These are phyloP conservation scores for Verticillium tricorpus DNA, from an alignment of 2,329 filamentous ascomycete genomes.

Conservation along the genomic window DNA sequence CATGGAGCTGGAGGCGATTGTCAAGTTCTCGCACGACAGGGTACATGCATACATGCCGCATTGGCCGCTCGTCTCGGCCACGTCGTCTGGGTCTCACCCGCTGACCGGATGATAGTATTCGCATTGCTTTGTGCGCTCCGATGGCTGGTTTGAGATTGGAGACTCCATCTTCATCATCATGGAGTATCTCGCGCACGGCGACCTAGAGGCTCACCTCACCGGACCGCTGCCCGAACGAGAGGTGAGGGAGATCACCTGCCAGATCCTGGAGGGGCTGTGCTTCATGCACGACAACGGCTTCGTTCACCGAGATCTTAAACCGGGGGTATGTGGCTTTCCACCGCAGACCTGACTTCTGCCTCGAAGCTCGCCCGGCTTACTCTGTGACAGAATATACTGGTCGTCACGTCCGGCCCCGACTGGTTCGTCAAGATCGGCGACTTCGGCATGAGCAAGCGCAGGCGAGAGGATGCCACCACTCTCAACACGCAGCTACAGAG, in stretches of 20 bases:
- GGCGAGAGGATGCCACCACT: too few species aligned
- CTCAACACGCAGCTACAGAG: too few species aligned
- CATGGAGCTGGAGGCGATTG: too few species aligned
- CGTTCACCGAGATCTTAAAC: constrained; percentile 15
- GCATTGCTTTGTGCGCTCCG: constrained; percentile 14
- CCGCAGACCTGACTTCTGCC: neutral
- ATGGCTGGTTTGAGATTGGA: constrained; percentile 17
- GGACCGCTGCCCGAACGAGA: constrained; percentile 1
- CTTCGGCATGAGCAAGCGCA: constrained; percentile 18
- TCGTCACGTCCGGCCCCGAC: constrained; percentile 9
- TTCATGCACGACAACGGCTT: constrained; percentile 16
- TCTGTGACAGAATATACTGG: constrained; percentile 11
- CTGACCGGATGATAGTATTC: neutral
- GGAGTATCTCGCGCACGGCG: constrained; percentile 17
- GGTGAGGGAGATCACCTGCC: constrained; percentile 6
- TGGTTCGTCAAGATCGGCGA: constrained; percentile 17
- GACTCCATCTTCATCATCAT: constrained; percentile 16
- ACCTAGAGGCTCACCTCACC: constrained; percentile 14
- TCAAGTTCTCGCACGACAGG: too few species aligned
- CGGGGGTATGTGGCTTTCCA: constrained; percentile 1
- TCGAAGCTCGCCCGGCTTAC: neutral
- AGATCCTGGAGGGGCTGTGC: constrained; percentile 11
- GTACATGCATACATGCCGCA: too few species aligned
- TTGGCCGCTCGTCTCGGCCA: too few species aligned
- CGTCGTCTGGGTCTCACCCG: too few species aligned